phyloP scores from a whole-genome alignment of 2,329 filamentous ascomycete species.

The Arachnomyces sp. region DNA sequence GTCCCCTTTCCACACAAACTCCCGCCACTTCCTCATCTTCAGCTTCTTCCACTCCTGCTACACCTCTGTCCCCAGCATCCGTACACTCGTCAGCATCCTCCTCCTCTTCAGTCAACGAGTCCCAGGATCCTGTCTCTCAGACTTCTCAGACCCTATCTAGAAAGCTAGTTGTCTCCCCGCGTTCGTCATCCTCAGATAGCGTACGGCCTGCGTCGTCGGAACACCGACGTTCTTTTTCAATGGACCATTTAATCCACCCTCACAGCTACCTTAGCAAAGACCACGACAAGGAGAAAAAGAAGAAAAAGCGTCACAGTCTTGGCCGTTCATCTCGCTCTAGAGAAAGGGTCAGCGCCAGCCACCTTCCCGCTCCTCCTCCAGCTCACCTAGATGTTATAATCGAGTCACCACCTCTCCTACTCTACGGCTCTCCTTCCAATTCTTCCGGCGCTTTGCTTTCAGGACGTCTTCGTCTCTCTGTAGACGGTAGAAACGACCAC shows the following conservation, averaged over 20 bases:
- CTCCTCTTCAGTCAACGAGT: conserved; percentile 29
- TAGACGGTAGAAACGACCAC: conserved; percentile 40
- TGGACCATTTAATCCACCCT: conserved; percentile 37
- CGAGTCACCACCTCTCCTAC: conserved; percentile 78
- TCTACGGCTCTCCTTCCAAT: conserved; percentile 65
- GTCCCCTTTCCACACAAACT: conserved; percentile 21
- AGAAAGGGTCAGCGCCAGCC: conserved; percentile 23
- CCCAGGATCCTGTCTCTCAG: conserved; percentile 2
- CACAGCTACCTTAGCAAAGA: conserved; percentile 23
- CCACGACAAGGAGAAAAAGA: conserved; percentile 16
- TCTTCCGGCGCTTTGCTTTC: conserved; percentile 82
- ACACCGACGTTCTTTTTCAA: conserved; percentile 33
- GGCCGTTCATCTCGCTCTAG: conserved; percentile 28
- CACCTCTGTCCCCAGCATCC: conserved; percentile 11
- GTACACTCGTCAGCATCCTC: conserved; percentile 26
- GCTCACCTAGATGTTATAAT: conserved; percentile 55
- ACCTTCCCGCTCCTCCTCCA: conserved; percentile 28
- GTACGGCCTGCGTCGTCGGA: conserved; percentile 20
- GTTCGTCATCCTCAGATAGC: not conserved
- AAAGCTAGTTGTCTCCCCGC: not conserved
- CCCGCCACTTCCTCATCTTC: conserved; percentile 30
- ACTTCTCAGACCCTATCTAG: not conserved
- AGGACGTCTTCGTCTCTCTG: conserved; percentile 66
- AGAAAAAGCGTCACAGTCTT: conserved; percentile 35
- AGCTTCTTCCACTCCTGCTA: conserved; percentile 20